Percentiles rank a stretch among this genome's conserved stretches.
These are phyloP conservation scores for Alternaria triticimaculans DNA, from an alignment of 2,329 filamentous ascomycete genomes.

Conservation along the genomic window DNA sequence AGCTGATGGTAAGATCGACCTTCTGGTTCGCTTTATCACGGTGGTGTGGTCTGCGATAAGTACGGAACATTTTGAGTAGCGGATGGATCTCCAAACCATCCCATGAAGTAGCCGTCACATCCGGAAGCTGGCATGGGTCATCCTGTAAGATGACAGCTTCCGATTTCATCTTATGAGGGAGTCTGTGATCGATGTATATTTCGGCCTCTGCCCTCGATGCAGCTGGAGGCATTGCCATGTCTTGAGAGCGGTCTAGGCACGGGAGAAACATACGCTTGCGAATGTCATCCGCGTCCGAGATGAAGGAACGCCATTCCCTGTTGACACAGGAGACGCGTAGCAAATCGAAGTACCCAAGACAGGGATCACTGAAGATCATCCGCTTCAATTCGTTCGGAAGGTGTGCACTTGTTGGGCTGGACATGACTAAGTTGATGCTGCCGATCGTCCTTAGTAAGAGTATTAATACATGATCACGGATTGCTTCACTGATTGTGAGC, in stretches of 20 bases:
- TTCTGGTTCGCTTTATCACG: fast-evolving
- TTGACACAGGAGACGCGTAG: not conserved
- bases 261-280: not conserved
- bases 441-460: not conserved
- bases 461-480: not conserved
- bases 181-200: not conserved
- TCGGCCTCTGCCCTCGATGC: fast-evolving
- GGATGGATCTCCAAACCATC: not conserved
- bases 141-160: not conserved
- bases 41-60: not conserved
- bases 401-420: not conserved
- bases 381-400: not conserved
- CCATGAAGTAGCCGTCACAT: not conserved
- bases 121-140: not conserved
- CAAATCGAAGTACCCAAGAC: not conserved
- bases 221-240: not conserved
- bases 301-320: not conserved
- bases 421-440: not conserved
- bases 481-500: not conserved
- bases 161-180: not conserved
- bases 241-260: not conserved
- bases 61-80: not conserved
- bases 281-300: not conserved
- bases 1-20: not conserved
- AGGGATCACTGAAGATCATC: not conserved